Base-by-base conservation (phyloP, 257 asterid species). In the Capsicum chinense region DNA sequence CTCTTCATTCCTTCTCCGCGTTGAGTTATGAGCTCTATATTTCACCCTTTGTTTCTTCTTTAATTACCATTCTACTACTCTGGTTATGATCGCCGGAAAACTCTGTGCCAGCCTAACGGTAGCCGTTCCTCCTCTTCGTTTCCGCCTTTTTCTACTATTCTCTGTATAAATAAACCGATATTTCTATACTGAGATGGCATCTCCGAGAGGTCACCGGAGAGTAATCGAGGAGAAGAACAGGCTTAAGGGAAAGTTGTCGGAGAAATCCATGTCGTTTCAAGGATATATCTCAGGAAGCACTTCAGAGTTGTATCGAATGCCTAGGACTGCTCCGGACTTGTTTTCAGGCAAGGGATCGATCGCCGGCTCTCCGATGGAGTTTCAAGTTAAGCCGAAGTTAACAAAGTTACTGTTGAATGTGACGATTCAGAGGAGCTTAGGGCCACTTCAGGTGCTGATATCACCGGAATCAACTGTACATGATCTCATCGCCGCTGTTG, bases 341-440 rank as follows among this genome's bases (percentile, higher is more conserved):
- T 60, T 87, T 52, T 44, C 82, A 83, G 84, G n/a, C 83, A 86
- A 5, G 86, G 90, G 59, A 82, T 82, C 76, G 1, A 14, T 54
- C 64, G 10, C 85, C 48, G 48, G 86, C 57, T 16, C 9, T 19
- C 0, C 67, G 21, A 26, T 69, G 59, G 57, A 52, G 64, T 11
- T 82, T 4, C 84, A 33, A 39, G 60, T 83, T 14, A 89, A 80
- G 82, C 89, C 87, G 68, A 91, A 92, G 87, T 89, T 94, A 80
- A 93, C 98, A 83, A 95, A 92, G 89, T 70, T 95, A 85, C 91
- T 95, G 56, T 52, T 94, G 85, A 93, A 95, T 87, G 98, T 94
- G 85, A 94, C 97, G 57, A 86, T 95, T 48, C 95, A 93, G 91
- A 89, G 99, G 89, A 92, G 97, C 69, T 86, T 91, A 9, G 99